Conservation (phyloP, 2,329 filamentous ascomycete species). For the Phoma sp. region DNA sequence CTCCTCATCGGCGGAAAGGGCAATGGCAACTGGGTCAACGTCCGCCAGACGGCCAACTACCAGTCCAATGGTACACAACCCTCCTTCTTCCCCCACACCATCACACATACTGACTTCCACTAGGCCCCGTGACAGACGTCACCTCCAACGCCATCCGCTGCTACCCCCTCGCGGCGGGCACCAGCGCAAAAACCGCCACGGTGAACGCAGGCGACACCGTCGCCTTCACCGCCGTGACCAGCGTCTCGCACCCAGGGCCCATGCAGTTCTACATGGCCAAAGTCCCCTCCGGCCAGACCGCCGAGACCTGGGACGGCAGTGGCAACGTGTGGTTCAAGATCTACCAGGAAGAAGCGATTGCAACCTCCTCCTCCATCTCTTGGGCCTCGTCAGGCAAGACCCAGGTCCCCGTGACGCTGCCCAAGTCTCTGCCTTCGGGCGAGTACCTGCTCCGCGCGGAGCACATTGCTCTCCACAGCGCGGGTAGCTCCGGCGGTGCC, state of each 20-base stretch:
- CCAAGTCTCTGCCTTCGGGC: slow-evolving; percentile 48
- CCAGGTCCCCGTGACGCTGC: slow-evolving; percentile 44
- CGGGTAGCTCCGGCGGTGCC: slow-evolving; percentile 38
- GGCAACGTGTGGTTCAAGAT: slow-evolving; percentile 48
- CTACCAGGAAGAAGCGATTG: slow-evolving; percentile 28
- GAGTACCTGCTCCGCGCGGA: slow-evolving; percentile 56
- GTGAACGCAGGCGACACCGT: slow-evolving; percentile 41
- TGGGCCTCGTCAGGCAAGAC: background rate
- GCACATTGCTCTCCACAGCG: slow-evolving; percentile 55
- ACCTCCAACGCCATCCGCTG: slow-evolving; percentile 37
- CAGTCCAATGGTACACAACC: slow-evolving; percentile 36
- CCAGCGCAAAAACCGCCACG: slow-evolving; percentile 21
- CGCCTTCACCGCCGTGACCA: slow-evolving; percentile 36
- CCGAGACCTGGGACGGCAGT: slow-evolving; percentile 39
- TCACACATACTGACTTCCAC: background rate
- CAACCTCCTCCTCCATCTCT: slow-evolving; percentile 1
- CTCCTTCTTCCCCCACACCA: background rate
- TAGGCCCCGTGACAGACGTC: slow-evolving; percentile 29
- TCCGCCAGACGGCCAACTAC: slow-evolving; percentile 43
- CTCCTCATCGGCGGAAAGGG: slow-evolving; percentile 31
- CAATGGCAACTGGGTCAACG: slow-evolving; percentile 42
- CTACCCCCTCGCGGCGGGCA: slow-evolving; percentile 33
- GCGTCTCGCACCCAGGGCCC: slow-evolving; percentile 42
- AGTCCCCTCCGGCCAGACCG: slow-evolving; percentile 39
- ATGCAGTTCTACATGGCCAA: slow-evolving; percentile 49